Evolutionary conservation across 1,284 basidiomycete genomes (phyloP).

Genomic region (Tilletiopsis washingtonensis): DNA sequence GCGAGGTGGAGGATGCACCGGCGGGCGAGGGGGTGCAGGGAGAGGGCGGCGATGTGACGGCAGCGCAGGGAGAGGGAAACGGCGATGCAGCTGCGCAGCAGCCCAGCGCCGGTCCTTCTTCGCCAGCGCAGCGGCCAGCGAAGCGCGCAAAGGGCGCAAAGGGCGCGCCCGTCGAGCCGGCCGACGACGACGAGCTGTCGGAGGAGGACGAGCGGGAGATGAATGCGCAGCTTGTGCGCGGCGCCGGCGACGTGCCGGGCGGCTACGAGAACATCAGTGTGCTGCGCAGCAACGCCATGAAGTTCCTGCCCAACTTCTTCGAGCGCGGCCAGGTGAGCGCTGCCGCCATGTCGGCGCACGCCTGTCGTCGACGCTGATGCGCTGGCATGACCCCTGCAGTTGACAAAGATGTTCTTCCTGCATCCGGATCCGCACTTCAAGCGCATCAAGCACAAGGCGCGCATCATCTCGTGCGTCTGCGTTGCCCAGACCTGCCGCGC

Average conservation of each 20-base stretch:
- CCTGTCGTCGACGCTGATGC: too few relatives aligned
- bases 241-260: constrained; percentile 49
- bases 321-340: constrained; percentile 66
- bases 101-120: constrained; percentile 3
- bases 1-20: too few relatives aligned
- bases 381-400: too few relatives aligned
- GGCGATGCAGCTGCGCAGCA: constrained; percentile 29
- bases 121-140: too few relatives aligned
- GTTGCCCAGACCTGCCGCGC: too few relatives aligned
- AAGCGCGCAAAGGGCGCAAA: too few relatives aligned
- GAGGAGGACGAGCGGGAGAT: constrained; percentile 29
- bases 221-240: constrained; percentile 23
- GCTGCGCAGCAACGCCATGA: constrained; percentile 95
- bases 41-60: background rate
- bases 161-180: background rate
- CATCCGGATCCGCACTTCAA: constrained; percentile 99
- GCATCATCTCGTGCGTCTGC: constrained; percentile 79
- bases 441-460: constrained; percentile 89
- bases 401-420: constrained; percentile 80
- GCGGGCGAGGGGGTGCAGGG: too few relatives aligned
- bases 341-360: background rate
- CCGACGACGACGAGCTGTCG: constrained; percentile 2
- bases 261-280: constrained; percentile 84
- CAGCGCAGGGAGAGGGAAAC: constrained; percentile 10
- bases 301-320: constrained; percentile 97